These are phyloP conservation scores for Xylaria flabelliformis DNA, from an alignment of 495 filamentous ascomycete genomes.

Conservation along the genomic window DNA sequence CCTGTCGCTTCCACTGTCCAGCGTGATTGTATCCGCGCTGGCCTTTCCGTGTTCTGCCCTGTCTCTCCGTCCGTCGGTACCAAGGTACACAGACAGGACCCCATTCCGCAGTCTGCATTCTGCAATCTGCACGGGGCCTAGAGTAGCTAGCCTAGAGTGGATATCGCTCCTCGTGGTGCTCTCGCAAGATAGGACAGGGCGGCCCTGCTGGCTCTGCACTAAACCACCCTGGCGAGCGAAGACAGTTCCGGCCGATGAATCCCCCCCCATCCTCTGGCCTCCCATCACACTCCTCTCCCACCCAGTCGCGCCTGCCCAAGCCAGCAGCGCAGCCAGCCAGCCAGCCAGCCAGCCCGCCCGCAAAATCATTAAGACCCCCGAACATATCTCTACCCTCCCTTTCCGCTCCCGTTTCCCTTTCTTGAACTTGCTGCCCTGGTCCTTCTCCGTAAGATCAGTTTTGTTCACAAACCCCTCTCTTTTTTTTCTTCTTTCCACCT, in stretches of 20 bases:
- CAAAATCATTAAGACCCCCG: constrained; percentile 47
- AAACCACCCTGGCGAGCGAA: constrained; percentile 20
- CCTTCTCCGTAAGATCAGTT: constrained; percentile 42
- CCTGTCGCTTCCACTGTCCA: not conserved
- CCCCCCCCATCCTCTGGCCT: constrained; percentile 18
- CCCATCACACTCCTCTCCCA: constrained; percentile 22
- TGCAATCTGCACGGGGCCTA: constrained; percentile 5
- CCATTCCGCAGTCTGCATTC: constrained; percentile 8
- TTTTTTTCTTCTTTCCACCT: constrained; percentile 27
- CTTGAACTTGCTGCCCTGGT: constrained; percentile 41
- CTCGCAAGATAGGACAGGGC: constrained; percentile 16
- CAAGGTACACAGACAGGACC: constrained; percentile 7
- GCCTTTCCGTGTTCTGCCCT: constrained; percentile 24
- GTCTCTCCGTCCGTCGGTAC: constrained; percentile 11
- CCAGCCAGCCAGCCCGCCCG: constrained; percentile 23
- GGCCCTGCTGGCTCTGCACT: constrained; percentile 1
- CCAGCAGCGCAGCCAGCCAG: too few species aligned
- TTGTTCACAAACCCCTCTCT: constrained; percentile 43
- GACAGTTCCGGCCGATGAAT: constrained; percentile 14
- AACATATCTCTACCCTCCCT: constrained; percentile 35
- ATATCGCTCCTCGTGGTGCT: constrained; percentile 13
- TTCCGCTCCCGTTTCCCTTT: constrained; percentile 32
- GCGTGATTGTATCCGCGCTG: constrained; percentile 24
- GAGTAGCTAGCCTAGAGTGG: constrained; percentile 13
- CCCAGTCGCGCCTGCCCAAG: constrained; percentile 28